Evolutionary conservation across 2,329 filamentous ascomycete species (phyloP), one percentile per base, ranked within the genome.

Genomic region (Nemania serpens): DNA sequence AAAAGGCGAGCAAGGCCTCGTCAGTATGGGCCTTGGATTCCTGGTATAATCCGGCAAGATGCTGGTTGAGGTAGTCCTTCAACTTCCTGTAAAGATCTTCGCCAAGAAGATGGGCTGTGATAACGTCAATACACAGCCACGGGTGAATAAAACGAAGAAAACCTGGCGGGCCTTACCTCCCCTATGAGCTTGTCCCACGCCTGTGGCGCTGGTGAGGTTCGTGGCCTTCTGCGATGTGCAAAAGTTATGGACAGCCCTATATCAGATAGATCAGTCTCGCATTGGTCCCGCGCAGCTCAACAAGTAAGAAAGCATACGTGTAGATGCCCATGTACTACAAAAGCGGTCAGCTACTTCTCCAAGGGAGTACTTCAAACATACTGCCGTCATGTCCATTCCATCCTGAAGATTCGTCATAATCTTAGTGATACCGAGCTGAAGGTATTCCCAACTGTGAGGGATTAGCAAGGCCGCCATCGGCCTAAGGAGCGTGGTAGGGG

Each of bases 211-310:
- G 13, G 77, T 78, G 54, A 85, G 82, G n/a, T 86, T 84, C 46
- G 93, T 88, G 1, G 92, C 92, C 76, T 98, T 98, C 76, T 98
- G 95, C 22, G 95, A 97, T 58, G 95, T 99, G 77, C 95, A 99
- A 77, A 99, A 99, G 80, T 99, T 97, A 80, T 99, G 95, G 51
- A 99, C 95, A 63, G 93, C 93, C 55, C 84, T 93, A 75, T 57
- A 51, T 51, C 47, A 47, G 18, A 71, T 85, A 47, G 18, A 71
- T 85, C 68, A 85, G 78, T 56, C 59, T 43, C 55, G 55, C 45
- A 18, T n/a, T n/a, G 25, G 25, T 29, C 25, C 7, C 25, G 25
- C 25, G 7, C 20, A 47, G 46, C 1, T 42, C 18, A 2, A 33
- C 15, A 10, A 39, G 18, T 15, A 22, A 17, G 34, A 34, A 41